Percentiles rank a stretch among this genome's conserved stretches.
Evolutionary conservation across 768 basidiomycete genomes (phyloP).

Genomic region (Suillus luteus): DNA sequence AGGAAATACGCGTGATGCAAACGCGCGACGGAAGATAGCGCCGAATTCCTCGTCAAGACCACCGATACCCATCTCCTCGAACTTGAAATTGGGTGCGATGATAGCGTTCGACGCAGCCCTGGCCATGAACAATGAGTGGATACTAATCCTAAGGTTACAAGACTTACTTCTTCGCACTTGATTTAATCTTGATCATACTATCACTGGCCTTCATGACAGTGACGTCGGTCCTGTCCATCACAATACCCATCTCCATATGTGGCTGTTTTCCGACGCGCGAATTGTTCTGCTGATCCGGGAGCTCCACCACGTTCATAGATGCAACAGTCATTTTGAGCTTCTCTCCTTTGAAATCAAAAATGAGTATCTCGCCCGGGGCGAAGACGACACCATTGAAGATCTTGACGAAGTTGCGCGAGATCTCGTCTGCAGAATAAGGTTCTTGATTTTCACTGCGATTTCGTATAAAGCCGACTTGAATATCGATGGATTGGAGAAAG

Average conservation of each 20-base stretch:
- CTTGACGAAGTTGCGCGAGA: constrained; percentile 71
- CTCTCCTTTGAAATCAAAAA: constrained; percentile 88
- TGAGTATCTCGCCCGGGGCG: constrained; percentile 65
- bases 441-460: constrained; percentile 57
- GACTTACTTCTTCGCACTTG: constrained; percentile 85
- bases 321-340: constrained; percentile 74
- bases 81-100: constrained; percentile 97
- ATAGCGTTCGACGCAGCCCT: constrained; percentile 94
- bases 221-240: constrained; percentile 92
- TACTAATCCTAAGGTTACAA: not conserved
- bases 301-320: constrained; percentile 58
- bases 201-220: constrained; percentile 83
- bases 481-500: constrained; percentile 76
- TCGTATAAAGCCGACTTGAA: constrained; percentile 72
- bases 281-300: constrained; percentile 60
- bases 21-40: constrained; percentile 97
- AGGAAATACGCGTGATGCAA: constrained; percentile 98
- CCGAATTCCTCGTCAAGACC: constrained; percentile 94
- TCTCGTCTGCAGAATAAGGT: constrained; percentile 87
- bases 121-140: constrained; percentile 12
- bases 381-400: constrained; percentile 76
- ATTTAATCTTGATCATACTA: constrained; percentile 86
- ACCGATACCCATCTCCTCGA: constrained; percentile 99
- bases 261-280: constrained; percentile 36
- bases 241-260: constrained; percentile 58